Conservation (phyloP, 352 stramenopile species). For the Pythium insidiosum region DNA sequence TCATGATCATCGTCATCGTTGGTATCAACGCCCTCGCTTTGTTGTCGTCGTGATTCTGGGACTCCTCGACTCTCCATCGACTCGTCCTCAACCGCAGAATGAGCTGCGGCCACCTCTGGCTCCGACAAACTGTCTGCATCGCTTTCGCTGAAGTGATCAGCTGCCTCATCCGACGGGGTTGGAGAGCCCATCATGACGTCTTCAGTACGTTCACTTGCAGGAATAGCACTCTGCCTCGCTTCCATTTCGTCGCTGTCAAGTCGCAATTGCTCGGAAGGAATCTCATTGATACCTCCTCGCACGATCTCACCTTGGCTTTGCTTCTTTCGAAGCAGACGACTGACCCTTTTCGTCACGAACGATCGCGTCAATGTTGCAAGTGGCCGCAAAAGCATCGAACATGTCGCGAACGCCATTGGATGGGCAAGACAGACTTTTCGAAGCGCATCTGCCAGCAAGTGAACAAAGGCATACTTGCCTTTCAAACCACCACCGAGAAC, state of each 20-base stretch:
- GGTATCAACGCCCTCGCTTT: slow-evolving; percentile 22
- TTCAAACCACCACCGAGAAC: slow-evolving; percentile 55
- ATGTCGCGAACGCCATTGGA: slow-evolving; percentile 64
- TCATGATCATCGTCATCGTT: slow-evolving; percentile 32
- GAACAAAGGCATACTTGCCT: slow-evolving; percentile 73
- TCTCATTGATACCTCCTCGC: too few species aligned
- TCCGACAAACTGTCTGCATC: slow-evolving; percentile 54
- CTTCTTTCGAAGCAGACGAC: slow-evolving; percentile 51
- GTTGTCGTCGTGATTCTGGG: slow-evolving; percentile 6
- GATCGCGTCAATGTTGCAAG: slow-evolving; percentile 71
- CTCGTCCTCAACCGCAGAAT: too few species aligned
- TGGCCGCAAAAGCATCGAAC: slow-evolving; percentile 72
- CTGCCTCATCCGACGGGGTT: too few species aligned
- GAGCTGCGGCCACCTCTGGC: too few species aligned
- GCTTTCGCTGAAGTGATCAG: slow-evolving; percentile 54
- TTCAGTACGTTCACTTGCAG: slow-evolving; percentile 19
- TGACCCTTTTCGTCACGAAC: slow-evolving; percentile 70
- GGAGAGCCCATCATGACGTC: slow-evolving; percentile 68
- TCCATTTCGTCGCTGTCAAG: too few species aligned
- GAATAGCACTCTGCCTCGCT: too few species aligned
- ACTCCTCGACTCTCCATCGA: too few species aligned
- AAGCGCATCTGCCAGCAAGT: slow-evolving; percentile 61
- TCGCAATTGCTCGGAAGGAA: too few species aligned
- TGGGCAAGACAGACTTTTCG: slow-evolving; percentile 73
- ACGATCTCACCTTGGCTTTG: too few species aligned